Conservation (phyloP, 192 early-diverging fungal genomes). For the Coemansia sp. region DNA sequence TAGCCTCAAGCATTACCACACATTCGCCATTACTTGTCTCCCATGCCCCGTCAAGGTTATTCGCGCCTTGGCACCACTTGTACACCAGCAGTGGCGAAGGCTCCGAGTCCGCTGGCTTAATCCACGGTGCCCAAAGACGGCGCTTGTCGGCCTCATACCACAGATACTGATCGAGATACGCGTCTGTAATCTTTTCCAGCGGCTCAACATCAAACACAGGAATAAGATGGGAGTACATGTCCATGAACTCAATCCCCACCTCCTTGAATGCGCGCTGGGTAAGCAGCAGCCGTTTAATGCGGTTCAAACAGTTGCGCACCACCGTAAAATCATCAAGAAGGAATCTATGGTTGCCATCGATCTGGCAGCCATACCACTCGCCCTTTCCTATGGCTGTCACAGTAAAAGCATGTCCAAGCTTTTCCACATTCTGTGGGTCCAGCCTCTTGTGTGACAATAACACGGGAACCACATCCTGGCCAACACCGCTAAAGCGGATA, state of each 20-base stretch:
- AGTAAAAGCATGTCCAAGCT: slow-evolving; percentile 8
- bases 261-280: slow-evolving; percentile 99
- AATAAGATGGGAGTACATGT: slow-evolving; percentile 94
- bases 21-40: slow-evolving; percentile 86
- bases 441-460: slow-evolving; percentile 6
- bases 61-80: slow-evolving; percentile 98
- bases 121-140: slow-evolving; percentile 97
- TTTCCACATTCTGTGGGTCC: neutral
- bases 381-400: slow-evolving; percentile 10
- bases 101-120: slow-evolving; percentile 96
- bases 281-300: slow-evolving; percentile 93
- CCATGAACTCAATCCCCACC: slow-evolving; percentile 99
- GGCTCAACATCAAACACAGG: slow-evolving; percentile 98
- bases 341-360: slow-evolving; percentile 53
- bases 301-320: slow-evolving; percentile 32
- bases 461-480: slow-evolving; percentile 24
- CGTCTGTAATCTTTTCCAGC: slow-evolving; percentile 99
- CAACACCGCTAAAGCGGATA: slow-evolving; percentile 14
- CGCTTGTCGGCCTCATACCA: slow-evolving; percentile 99
- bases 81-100: slow-evolving; percentile 95
- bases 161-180: slow-evolving; percentile 98
- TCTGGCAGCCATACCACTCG: slow-evolving; percentile 53
- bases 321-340: slow-evolving; percentile 29
- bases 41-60: slow-evolving; percentile 97
- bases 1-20: slow-evolving; percentile 96